These are phyloP conservation scores for Cyclotella sp. DNA, from an alignment of 108 stramenopile genomes.

Conservation along the genomic window DNA sequence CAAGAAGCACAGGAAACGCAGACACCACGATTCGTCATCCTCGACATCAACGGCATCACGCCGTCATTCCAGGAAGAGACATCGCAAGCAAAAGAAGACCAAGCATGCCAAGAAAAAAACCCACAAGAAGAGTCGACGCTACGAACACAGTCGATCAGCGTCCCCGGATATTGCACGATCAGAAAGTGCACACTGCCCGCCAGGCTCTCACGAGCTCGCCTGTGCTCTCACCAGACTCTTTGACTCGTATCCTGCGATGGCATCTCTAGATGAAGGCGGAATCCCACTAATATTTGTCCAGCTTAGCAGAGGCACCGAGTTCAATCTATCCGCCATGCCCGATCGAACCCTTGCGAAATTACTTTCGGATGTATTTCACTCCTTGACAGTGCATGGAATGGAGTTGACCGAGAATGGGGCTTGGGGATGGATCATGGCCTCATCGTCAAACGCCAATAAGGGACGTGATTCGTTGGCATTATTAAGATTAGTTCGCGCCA, in stretches of 20 bases:
- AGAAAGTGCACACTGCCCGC: slow-evolving; percentile 28
- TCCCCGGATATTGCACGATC: slow-evolving; percentile 28
- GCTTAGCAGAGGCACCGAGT: slow-evolving; percentile 46
- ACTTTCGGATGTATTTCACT: slow-evolving; percentile 41
- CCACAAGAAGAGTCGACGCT: not conserved
- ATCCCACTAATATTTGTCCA: slow-evolving; percentile 49
- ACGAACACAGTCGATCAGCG: slow-evolving; percentile 5
- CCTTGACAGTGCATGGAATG: slow-evolving; percentile 47
- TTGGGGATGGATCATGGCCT: slow-evolving; percentile 44
- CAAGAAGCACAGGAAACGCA: slow-evolving; percentile 17
- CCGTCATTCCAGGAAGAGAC: too few relatives aligned
- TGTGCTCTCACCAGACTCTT: slow-evolving; percentile 41
- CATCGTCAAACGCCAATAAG: not conserved
- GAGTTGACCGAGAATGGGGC: slow-evolving; percentile 23
- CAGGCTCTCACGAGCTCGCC: slow-evolving; percentile 55
- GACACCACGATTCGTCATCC: slow-evolving; percentile 2
- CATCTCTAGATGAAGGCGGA: slow-evolving; percentile 46
- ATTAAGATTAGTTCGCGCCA: slow-evolving; percentile 53
- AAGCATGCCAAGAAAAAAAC: not conserved
- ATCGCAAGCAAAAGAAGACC: not conserved
- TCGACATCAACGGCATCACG: not conserved
- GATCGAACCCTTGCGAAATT: slow-evolving; percentile 46
- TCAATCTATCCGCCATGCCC: slow-evolving; percentile 49
- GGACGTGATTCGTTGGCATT: slow-evolving; percentile 42
- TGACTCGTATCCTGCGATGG: slow-evolving; percentile 46